These are phyloP conservation scores for Powellomyces hirtus DNA, from an alignment of 192 early-diverging fungal genomes.

Conservation along the genomic window DNA sequence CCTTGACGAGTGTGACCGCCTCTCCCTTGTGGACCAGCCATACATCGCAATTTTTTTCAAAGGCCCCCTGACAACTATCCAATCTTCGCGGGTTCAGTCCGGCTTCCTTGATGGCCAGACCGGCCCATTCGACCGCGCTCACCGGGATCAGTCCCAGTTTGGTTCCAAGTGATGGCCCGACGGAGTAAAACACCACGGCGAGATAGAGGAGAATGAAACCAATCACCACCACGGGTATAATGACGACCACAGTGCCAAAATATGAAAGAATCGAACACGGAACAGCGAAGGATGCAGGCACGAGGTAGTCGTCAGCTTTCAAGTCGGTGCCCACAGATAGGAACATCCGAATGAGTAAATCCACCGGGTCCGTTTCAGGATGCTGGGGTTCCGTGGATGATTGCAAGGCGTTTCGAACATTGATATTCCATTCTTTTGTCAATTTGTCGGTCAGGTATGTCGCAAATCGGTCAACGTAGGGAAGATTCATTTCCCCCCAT, in stretches of 20 bases:
- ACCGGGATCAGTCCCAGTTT: not conserved
- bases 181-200: not conserved
- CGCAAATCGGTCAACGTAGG: too few species aligned
- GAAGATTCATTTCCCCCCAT: too few species aligned
- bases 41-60: slow-evolving; percentile 6
- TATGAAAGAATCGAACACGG: not conserved
- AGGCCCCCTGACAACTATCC: not conserved
- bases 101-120: not conserved
- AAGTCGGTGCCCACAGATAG: slow-evolving; percentile 1
- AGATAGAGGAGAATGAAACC: not conserved
- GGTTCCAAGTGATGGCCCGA: not conserved
- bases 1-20: not conserved
- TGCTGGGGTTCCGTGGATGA: too few species aligned
- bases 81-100: not conserved
- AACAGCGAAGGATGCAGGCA: not conserved
- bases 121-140: not conserved
- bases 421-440: too few species aligned
- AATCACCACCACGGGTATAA: not conserved
- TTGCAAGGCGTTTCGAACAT: too few species aligned
- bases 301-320: not conserved
- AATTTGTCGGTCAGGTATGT: too few species aligned
- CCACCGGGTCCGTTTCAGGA: too few species aligned
- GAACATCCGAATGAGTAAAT: not conserved
- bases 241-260: not conserved
- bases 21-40: not conserved